Percentiles rank a stretch among this genome's conserved stretches.
phyloP scores from a whole-genome alignment of 192 early-diverging fungal genomes.

The Jimgerdemannia flammicorona region DNA sequence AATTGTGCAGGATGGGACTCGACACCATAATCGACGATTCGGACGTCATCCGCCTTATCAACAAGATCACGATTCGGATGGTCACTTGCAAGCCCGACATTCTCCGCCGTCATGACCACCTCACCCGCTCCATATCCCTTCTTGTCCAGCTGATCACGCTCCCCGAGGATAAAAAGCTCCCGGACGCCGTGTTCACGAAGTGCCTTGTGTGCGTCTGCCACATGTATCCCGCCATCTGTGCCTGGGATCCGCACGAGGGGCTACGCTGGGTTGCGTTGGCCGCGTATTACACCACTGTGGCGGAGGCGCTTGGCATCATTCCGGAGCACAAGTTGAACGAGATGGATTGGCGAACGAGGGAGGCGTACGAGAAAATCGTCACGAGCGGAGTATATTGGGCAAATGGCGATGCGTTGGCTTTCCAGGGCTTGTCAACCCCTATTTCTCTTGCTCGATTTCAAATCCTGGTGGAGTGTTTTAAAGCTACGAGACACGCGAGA shows the following conservation, averaged over 20 bases:
- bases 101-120: not conserved
- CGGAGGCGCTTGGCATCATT: not conserved
- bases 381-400: not conserved
- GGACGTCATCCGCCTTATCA: not conserved
- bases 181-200: not conserved
- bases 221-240: not conserved
- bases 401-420: not conserved
- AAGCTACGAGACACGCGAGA: not conserved
- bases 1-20: not conserved
- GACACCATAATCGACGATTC: not conserved
- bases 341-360: not conserved
- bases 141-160: not conserved
- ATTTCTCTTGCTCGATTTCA: not conserved
- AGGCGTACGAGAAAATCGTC: not conserved
- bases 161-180: not conserved
- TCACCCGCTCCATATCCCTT: not conserved
- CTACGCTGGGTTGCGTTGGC: not conserved
- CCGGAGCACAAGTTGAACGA: not conserved
- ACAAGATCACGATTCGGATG: not conserved
- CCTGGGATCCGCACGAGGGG: not conserved
- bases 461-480: not conserved
- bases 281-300: not conserved
- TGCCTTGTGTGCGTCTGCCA: not conserved
- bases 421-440: not conserved
- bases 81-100: not conserved